A percentile compares a stretch with the other conserved stretches of the same genome.
Conservation (phyloP, 768 basidiomycete species). For the Russula ochroleuca region DNA sequence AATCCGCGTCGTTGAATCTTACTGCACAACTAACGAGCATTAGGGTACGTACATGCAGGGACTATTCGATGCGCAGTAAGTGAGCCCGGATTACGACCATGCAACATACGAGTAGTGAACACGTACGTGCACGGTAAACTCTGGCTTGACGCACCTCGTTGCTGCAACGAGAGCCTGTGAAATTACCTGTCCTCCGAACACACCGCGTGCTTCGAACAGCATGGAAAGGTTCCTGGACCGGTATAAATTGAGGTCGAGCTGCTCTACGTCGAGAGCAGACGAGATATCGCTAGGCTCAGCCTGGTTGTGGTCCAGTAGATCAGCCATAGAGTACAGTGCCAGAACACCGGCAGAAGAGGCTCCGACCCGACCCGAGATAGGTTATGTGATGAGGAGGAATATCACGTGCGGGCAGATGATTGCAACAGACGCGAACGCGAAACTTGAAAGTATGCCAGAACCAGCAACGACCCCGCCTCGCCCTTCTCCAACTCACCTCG, state of each 20-base stretch:
- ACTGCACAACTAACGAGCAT: neutral
- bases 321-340: slow-evolving; percentile 8
- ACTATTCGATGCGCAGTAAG: slow-evolving; percentile 38
- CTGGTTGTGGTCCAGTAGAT: slow-evolving; percentile 14
- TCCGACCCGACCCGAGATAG: too few species aligned
- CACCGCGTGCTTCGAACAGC: slow-evolving; percentile 61
- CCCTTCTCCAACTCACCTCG: slow-evolving; percentile 20
- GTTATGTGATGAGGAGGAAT: too few species aligned
- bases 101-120: too few species aligned
- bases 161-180: slow-evolving; percentile 82
- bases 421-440: too few species aligned
- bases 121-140: slow-evolving; percentile 68
- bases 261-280: slow-evolving; percentile 71
- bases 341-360: too few species aligned
- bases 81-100: neutral
- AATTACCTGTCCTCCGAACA: slow-evolving; percentile 87
- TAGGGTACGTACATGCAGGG: slow-evolving; percentile 55
- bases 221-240: slow-evolving; percentile 69
- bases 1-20: neutral
- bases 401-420: neutral
- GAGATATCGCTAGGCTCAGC: slow-evolving; percentile 47
- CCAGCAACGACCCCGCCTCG: slow-evolving; percentile 40
- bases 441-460: neutral
- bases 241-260: slow-evolving; percentile 70
- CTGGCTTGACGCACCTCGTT: slow-evolving; percentile 64